Conservation (phyloP, 768 basidiomycete species). For the Boletellus ananas region DNA sequence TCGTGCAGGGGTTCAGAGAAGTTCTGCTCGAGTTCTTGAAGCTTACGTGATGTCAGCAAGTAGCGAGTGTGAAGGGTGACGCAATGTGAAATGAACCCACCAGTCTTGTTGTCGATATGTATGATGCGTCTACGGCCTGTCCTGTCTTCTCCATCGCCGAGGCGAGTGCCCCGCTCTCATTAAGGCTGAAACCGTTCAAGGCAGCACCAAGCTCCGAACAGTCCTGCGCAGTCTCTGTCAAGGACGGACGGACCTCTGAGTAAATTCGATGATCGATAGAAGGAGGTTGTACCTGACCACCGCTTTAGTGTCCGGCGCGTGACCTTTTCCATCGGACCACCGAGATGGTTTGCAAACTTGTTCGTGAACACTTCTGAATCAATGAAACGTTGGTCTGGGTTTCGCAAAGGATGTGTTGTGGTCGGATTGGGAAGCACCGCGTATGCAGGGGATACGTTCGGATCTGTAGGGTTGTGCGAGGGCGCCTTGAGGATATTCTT, state of each 20-base stretch:
- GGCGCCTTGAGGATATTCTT: conserved; percentile 97
- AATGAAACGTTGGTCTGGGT: conserved; percentile 92
- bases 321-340: conserved; percentile 94
- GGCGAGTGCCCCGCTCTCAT: conserved; percentile 71
- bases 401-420: conserved; percentile 80
- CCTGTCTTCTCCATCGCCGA: conserved; percentile 93
- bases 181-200: conserved; percentile 90
- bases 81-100: conserved; percentile 41
- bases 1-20: conserved; percentile 97
- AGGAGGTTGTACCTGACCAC: conserved; percentile 72
- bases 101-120: conserved; percentile 86
- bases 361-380: conserved; percentile 95
- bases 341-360: conserved; percentile 91
- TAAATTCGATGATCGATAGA: background rate
- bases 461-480: conserved; percentile 89
- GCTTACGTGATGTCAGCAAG: conserved; percentile 40
- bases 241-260: conserved; percentile 1
- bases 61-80: conserved; percentile 1
- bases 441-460: conserved; percentile 68
- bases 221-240: conserved; percentile 75
- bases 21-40: conserved; percentile 90
- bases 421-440: conserved; percentile 86
- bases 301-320: conserved; percentile 88
- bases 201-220: conserved; percentile 89
- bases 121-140: conserved; percentile 92